These are phyloP conservation scores for Trypanosoma lewisi DNA, from an alignment of 208 protist species.

Conservation along the genomic window DNA sequence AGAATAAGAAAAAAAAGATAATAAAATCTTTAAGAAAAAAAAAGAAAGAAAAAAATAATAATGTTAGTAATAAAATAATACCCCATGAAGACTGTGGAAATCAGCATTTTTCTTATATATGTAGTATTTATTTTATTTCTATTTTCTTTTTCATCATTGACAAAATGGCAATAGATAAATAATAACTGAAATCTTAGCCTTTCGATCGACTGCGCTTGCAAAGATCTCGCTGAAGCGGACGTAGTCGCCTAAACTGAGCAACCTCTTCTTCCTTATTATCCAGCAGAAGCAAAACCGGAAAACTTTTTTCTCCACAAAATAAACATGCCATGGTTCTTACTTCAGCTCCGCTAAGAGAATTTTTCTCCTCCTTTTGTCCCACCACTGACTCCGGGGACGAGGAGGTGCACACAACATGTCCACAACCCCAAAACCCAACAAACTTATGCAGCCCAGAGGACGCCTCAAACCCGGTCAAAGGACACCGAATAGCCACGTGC, in stretches of 20 bases:
- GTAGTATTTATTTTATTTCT: too few species aligned
- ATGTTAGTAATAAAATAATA: too few species aligned
- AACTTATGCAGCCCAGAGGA: conserved; percentile 53
- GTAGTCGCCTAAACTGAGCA: conserved; percentile 28
- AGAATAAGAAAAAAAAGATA: conserved; percentile 13
- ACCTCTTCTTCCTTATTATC: conserved; percentile 27
- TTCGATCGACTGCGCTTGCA: conserved; percentile 41
- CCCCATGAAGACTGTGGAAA: too few species aligned
- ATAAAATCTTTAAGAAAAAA: too few species aligned
- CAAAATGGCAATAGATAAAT: too few species aligned
- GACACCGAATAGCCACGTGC: conserved; percentile 47
- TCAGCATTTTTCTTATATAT: too few species aligned
- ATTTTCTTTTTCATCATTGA: too few species aligned
- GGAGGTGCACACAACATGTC: conserved; percentile 54
- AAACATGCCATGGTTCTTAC: conserved; percentile 22
- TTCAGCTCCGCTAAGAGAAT: not conserved
- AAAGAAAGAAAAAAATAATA: too few species aligned
- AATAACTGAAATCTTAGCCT: not conserved
- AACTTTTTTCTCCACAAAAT: conserved; percentile 35
- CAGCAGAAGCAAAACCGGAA: conserved; percentile 43
- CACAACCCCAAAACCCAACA: conserved; percentile 77
- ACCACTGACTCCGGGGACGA: conserved; percentile 15
- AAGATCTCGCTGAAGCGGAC: conserved; percentile 18
- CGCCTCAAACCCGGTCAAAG: conserved; percentile 50
- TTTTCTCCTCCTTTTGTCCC: not conserved